Conservation (phyloP, 2,329 filamentous ascomycete genomes). For the Monascus ruber region DNA sequence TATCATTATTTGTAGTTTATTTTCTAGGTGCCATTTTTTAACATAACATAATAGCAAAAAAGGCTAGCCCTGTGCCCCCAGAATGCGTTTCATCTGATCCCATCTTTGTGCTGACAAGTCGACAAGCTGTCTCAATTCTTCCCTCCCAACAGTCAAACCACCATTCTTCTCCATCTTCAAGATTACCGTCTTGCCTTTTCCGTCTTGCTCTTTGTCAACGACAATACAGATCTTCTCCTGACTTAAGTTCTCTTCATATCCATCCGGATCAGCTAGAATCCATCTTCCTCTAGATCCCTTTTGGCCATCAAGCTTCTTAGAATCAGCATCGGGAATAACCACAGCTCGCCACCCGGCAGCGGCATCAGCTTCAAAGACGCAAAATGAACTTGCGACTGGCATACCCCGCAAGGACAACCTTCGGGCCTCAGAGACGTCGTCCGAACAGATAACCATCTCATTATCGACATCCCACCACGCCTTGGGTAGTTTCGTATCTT, state of each 20-base stretch:
- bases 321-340: slow-evolving; percentile 21
- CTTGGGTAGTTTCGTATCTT: slow-evolving; percentile 62
- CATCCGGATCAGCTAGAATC: slow-evolving; percentile 80
- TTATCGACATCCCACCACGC: slow-evolving; percentile 77
- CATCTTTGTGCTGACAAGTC: slow-evolving; percentile 53
- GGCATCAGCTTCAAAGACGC: slow-evolving; percentile 57
- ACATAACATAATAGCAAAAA: not conserved
- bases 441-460: slow-evolving; percentile 66
- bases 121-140: slow-evolving; percentile 50
- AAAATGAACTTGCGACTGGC: slow-evolving; percentile 67
- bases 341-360: slow-evolving; percentile 27
- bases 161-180: slow-evolving; percentile 73
- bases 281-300: slow-evolving; percentile 39
- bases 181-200: slow-evolving; percentile 42
- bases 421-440: slow-evolving; percentile 42
- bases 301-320: slow-evolving; percentile 35
- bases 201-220: slow-evolving; percentile 47
- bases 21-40: slow-evolving; percentile 4
- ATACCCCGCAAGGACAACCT: slow-evolving; percentile 51
- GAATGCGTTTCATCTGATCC: slow-evolving; percentile 42
- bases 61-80: slow-evolving; percentile 10
- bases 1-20: slow-evolving; percentile 13
- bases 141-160: slow-evolving; percentile 56
- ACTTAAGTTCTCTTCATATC: slow-evolving; percentile 76
- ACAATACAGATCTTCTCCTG: slow-evolving; percentile 73